Conservation (phyloP, 768 basidiomycete genomes). For the Cubamyces sp. region DNA sequence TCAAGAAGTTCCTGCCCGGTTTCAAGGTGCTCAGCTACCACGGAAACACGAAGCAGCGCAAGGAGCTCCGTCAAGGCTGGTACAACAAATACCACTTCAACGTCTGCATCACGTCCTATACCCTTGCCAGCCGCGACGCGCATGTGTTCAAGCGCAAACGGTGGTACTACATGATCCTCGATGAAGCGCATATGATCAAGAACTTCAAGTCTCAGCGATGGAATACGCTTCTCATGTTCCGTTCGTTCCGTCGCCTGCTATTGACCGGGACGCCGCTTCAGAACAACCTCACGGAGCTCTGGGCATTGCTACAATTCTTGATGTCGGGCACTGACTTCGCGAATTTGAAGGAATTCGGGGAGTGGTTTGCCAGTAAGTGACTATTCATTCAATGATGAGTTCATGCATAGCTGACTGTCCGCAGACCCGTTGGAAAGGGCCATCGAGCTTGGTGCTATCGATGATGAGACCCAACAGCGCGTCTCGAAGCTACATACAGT, state of each 20-base stretch:
- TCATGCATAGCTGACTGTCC: slow-evolving; percentile 13
- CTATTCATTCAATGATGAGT: background rate
- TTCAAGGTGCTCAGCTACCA: slow-evolving; percentile 90
- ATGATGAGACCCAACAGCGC: slow-evolving; percentile 84
- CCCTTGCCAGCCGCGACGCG: slow-evolving; percentile 88
- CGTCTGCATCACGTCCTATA: slow-evolving; percentile 94
- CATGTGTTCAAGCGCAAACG: slow-evolving; percentile 90
- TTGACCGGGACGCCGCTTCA: slow-evolving; percentile 96
- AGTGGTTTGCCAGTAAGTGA: slow-evolving; percentile 93
- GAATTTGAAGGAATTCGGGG: slow-evolving; percentile 89
- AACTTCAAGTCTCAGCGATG: slow-evolving; percentile 94
- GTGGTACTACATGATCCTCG: slow-evolving; percentile 96
- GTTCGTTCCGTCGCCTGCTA: slow-evolving; percentile 82
- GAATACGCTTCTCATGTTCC: slow-evolving; percentile 89
- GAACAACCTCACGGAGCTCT: slow-evolving; percentile 95
- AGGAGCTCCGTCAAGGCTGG: slow-evolving; percentile 90
- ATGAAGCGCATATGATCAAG: slow-evolving; percentile 98
- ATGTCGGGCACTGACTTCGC: slow-evolving; percentile 90
- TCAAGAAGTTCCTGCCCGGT: slow-evolving; percentile 92
- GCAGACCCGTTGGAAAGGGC: slow-evolving; percentile 92
- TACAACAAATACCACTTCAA: slow-evolving; percentile 88
- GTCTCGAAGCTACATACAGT: slow-evolving; percentile 91
- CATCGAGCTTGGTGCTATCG: slow-evolving; percentile 81
- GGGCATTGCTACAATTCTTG: slow-evolving; percentile 93
- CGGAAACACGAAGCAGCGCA: slow-evolving; percentile 85